Conservation (phyloP, 176 grass and related monocot species). For the Microstegium vimineum region DNA sequence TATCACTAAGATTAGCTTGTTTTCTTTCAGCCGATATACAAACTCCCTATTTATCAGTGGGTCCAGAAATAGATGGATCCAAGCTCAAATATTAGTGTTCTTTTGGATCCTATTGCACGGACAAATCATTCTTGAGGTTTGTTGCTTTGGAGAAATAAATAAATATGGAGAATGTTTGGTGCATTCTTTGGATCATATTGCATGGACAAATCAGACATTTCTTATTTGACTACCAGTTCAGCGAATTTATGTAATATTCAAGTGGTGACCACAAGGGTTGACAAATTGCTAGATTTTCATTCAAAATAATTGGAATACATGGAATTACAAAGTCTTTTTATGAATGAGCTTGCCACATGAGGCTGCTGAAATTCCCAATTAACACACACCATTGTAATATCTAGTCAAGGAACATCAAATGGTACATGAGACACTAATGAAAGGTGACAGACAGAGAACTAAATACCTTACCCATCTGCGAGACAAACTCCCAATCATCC, state of each 20-base stretch:
- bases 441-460: slow-evolving; percentile 14
- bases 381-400: slow-evolving; percentile 6
- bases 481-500: slow-evolving; percentile 91
- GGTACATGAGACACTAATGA: slow-evolving; percentile 1
- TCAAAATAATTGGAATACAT: background rate
- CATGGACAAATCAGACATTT: background rate
- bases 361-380: background rate
- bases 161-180: background rate
- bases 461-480: slow-evolving; percentile 94
- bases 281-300: background rate
- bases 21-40: background rate
- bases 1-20: background rate
- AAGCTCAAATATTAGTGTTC: background rate
- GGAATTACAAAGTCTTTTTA: background rate
- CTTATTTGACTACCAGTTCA: background rate
- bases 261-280: background rate
- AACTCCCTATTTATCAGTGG: background rate
- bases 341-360: background rate
- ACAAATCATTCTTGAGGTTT: background rate
- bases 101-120: background rate
- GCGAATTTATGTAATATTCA: background rate
- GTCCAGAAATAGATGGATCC: background rate
- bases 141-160: background rate
- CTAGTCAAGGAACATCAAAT: background rate
- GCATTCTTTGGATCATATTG: background rate